A percentile compares a stretch with the other conserved stretches of the same genome.
These are phyloP conservation scores for Populus trichocarpa DNA, from an alignment of 441 rosid species.

Conservation along the genomic window DNA sequence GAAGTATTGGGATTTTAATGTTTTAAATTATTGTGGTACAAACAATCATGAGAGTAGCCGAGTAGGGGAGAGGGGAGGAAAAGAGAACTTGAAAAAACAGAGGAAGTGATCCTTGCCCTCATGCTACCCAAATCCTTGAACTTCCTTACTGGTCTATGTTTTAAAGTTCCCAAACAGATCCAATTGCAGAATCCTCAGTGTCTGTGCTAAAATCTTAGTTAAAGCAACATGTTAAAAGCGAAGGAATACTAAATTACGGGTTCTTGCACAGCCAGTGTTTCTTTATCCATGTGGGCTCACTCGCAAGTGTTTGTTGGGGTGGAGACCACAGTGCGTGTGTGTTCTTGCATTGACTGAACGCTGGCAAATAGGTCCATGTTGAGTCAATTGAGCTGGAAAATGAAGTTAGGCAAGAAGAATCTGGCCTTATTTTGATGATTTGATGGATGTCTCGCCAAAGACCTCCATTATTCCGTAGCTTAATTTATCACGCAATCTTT, in stretches of 20 bases:
- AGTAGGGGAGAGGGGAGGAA: not conserved
- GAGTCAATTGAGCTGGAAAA: conserved; percentile 31
- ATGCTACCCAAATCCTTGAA: not conserved
- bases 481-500: not conserved
- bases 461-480: conserved; percentile 19
- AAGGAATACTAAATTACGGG: conserved; percentile 1
- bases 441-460: not conserved
- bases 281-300: conserved; percentile 17
- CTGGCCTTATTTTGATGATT: not conserved
- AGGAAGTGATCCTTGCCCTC: not conserved
- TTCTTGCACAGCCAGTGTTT: conserved; percentile 1
- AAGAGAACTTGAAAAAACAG: not conserved
- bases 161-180: conserved; percentile 22
- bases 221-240: not conserved
- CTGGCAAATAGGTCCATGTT: conserved; percentile 13
- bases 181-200: conserved; percentile 20
- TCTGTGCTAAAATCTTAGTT: conserved; percentile 28
- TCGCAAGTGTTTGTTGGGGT: not conserved
- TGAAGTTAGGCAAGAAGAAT: conserved; percentile 10
- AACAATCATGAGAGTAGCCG: not conserved
- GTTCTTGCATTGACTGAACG: not conserved
- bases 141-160: not conserved
- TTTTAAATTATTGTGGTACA: not conserved
- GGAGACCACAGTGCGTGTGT: not conserved
- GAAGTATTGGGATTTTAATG: not conserved